Percentiles rank a stretch among this genome's conserved stretches.
These are phyloP conservation scores for Tylopilus intermedius DNA, from an alignment of 768 basidiomycete genomes.

Conservation along the genomic window DNA sequence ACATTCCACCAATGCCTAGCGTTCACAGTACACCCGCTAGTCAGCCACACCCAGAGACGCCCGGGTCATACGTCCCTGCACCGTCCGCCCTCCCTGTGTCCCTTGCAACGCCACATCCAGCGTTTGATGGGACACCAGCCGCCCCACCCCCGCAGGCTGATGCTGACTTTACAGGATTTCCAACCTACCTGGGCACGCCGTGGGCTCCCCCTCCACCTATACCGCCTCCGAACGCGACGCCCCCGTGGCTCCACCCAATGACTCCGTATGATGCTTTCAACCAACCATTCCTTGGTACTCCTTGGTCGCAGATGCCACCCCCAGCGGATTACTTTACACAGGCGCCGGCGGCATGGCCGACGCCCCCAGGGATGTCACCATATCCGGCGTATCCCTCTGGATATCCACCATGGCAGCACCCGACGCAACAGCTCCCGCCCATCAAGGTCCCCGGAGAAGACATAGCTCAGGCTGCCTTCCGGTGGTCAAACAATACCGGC, in stretches of 20 bases:
- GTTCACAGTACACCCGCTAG: slow-evolving; percentile 21
- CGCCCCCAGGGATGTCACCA: slow-evolving; percentile 23
- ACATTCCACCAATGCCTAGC: slow-evolving; percentile 27
- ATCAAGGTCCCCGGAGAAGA: slow-evolving; percentile 22
- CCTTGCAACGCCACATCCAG: slow-evolving; percentile 9
- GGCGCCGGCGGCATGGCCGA: slow-evolving; percentile 24
- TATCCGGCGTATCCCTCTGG: slow-evolving; percentile 14
- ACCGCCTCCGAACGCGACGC: slow-evolving; percentile 22
- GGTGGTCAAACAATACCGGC: slow-evolving; percentile 30
- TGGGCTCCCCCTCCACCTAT: slow-evolving; percentile 22
- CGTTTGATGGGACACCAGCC: slow-evolving; percentile 8
- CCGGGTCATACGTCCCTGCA: slow-evolving; percentile 30
- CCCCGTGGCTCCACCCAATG: slow-evolving; percentile 16
- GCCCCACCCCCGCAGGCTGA: slow-evolving; percentile 15
- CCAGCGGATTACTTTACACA: slow-evolving; percentile 22
- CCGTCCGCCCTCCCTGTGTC: slow-evolving; percentile 27
- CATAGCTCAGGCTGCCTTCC: slow-evolving; percentile 24
- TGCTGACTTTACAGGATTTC: slow-evolving; percentile 32
- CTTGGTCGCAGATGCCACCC: slow-evolving; percentile 20
- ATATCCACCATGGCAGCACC: slow-evolving; percentile 28
- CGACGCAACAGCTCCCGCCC: slow-evolving; percentile 24
- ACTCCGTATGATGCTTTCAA: slow-evolving; percentile 28
- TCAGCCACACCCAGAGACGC: slow-evolving; percentile 24
- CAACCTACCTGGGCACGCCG: slow-evolving; percentile 21
- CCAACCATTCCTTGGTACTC: slow-evolving; percentile 28